These are phyloP conservation scores for Nitzschia sp. DNA, from an alignment of 108 stramenopile species.

Conservation along the genomic window DNA sequence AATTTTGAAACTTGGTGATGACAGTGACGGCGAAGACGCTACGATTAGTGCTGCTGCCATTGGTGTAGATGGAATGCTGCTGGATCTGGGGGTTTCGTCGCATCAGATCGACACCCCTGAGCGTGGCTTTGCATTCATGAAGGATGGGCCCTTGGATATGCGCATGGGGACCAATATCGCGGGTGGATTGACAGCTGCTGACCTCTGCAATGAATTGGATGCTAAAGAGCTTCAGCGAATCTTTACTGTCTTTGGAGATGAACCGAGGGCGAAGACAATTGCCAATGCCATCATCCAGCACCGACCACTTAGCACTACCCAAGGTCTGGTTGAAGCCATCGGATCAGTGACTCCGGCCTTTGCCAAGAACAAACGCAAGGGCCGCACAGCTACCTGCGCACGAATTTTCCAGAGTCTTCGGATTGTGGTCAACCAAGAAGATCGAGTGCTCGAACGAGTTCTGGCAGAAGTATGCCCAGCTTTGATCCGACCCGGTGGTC, in stretches of 20 bases:
- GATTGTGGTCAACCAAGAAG: constrained; percentile 93
- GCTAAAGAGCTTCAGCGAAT: constrained; percentile 69
- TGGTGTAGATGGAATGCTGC: constrained; percentile 89
- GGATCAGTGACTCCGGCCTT: constrained; percentile 71
- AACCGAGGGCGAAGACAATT: constrained; percentile 71
- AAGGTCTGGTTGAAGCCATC: constrained; percentile 77
- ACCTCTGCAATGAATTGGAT: constrained; percentile 88
- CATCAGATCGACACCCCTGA: constrained; percentile 90
- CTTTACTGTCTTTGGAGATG: constrained; percentile 82
- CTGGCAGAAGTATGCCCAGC: constrained; percentile 66
- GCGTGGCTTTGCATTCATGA: constrained; percentile 92
- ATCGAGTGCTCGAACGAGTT: constrained; percentile 63
- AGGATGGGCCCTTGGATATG: constrained; percentile 95
- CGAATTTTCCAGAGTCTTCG: constrained; percentile 87
- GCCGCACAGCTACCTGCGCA: constrained; percentile 80
- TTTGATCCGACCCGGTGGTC: constrained; percentile 56
- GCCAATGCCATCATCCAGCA: constrained; percentile 73
- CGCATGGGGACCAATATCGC: constrained; percentile 61
- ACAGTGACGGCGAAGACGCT: constrained; percentile 67
- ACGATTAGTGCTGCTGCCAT: constrained; percentile 13
- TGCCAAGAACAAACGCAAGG: constrained; percentile 70
- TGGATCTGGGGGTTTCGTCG: constrained; percentile 93
- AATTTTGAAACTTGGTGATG: constrained; percentile 20
- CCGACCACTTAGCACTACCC: constrained; percentile 77
- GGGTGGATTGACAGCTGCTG: constrained; percentile 71